A percentile compares a stretch with the other conserved stretches of the same genome.
Evolutionary conservation across 2,329 filamentous ascomycete species (phyloP).

Genomic region (Penicillium expansum): DNA sequence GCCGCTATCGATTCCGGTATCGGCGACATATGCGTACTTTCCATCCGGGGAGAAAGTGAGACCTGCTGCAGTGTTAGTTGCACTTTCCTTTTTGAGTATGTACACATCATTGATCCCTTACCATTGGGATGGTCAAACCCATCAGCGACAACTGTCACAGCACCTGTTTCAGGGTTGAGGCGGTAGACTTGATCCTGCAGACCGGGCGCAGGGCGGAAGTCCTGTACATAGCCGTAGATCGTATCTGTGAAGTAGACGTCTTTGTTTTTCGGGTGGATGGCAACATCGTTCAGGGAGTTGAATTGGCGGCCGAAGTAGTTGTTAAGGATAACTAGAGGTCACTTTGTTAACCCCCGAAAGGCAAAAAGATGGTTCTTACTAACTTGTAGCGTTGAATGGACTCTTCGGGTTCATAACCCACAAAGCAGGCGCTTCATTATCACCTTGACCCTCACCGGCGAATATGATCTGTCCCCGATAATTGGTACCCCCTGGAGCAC

Average conservation of each 20-base stretch:
- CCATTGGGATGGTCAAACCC: conserved; percentile 15
- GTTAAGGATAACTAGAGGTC: conserved; percentile 16
- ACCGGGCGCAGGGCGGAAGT: conserved; percentile 20
- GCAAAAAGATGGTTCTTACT: neutral
- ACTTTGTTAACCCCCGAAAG: neutral
- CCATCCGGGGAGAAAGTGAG: conserved; percentile 21
- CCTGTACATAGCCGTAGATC: conserved; percentile 19
- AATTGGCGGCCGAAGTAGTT: conserved; percentile 24
- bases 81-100: neutral
- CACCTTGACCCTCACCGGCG: conserved; percentile 17
- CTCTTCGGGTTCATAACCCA: conserved; percentile 19
- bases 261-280: conserved; percentile 18
- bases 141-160: conserved; percentile 15
- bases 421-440: conserved; percentile 15
- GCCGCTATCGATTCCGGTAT: conserved; percentile 18
- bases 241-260: conserved; percentile 23
- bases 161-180: conserved; percentile 15
- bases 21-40: conserved; percentile 17
- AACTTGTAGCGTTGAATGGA: conserved; percentile 19
- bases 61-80: conserved; percentile 2
- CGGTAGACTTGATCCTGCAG: conserved; percentile 20
- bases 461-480: conserved; percentile 15
- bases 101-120: neutral
- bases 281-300: conserved; percentile 21
- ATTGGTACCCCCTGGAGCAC: conserved; percentile 7